phyloP scores from a whole-genome alignment of 768 basidiomycete species.

The Suillus weaverae region DNA sequence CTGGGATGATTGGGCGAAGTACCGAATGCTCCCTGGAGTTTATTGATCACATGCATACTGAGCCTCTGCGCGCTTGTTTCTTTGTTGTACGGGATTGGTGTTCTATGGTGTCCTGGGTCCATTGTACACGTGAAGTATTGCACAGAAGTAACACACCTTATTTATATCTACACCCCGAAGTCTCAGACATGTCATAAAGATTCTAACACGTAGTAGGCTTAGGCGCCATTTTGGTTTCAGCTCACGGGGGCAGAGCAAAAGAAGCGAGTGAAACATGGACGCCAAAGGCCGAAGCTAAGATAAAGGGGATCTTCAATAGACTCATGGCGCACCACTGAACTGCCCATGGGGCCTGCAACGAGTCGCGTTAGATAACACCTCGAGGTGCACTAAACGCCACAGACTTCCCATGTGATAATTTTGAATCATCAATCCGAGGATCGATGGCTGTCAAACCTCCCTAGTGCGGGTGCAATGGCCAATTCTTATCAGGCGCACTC shows the following conservation, averaged over 20 bases:
- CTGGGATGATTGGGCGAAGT: slow-evolving; percentile 5
- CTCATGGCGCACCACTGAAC: too few species aligned
- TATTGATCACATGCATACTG: not conserved
- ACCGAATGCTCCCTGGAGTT: not conserved
- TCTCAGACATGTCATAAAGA: not conserved
- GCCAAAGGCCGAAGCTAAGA: too few species aligned
- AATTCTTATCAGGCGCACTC: not conserved
- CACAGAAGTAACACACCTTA: not conserved
- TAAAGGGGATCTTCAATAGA: too few species aligned
- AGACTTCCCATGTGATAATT: not conserved
- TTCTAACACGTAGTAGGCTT: too few species aligned
- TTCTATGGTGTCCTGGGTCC: not conserved
- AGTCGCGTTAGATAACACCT: not conserved
- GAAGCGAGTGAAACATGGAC: too few species aligned
- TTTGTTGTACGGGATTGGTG: not conserved
- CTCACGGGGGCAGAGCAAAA: too few species aligned
- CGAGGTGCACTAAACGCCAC: not conserved
- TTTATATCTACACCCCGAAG: not conserved
- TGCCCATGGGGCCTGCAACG: too few species aligned
- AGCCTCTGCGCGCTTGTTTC: not conserved
- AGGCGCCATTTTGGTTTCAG: too few species aligned
- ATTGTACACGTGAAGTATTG: not conserved
- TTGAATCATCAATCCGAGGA: not conserved
- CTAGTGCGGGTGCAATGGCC: not conserved
- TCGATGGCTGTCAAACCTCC: not conserved